Conservation (phyloP, 768 basidiomycete species). For the Xanthoconium purpureum region DNA sequence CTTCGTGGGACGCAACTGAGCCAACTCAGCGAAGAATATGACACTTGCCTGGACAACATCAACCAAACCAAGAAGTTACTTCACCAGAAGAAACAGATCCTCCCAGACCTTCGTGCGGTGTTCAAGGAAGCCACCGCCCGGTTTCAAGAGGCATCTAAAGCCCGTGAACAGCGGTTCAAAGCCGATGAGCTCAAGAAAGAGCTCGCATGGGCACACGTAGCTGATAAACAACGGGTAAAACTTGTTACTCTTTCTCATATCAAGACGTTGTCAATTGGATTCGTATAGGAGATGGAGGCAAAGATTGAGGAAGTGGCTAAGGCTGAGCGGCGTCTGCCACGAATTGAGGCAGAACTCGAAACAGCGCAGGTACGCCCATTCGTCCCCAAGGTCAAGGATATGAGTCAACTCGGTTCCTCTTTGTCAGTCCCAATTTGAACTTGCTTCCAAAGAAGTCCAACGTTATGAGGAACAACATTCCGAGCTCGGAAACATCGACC, state of each 20-base stretch:
- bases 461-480: conserved; percentile 38
- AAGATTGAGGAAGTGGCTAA: conserved; percentile 43
- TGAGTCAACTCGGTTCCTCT: neutral
- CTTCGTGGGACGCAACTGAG: conserved; percentile 88
- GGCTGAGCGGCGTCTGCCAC: conserved; percentile 36
- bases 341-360: conserved; percentile 38
- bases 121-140: conserved; percentile 56
- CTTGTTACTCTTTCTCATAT: neutral
- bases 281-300: conserved; percentile 40
- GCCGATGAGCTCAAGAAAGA: conserved; percentile 73
- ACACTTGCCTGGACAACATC: conserved; percentile 70
- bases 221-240: conserved; percentile 61
- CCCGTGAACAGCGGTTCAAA: conserved; percentile 65
- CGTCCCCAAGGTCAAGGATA: neutral
- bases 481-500: conserved; percentile 45
- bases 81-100: conserved; percentile 65
- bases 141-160: conserved; percentile 71
- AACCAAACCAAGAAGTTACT: conserved; percentile 63
- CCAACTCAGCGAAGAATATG: conserved; percentile 86
- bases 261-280: neutral
- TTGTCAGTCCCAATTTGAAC: conserved; percentile 32
- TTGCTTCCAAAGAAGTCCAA: conserved; percentile 37
- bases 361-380: conserved; percentile 35
- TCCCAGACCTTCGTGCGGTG: conserved; percentile 70
- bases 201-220: conserved; percentile 85